These are phyloP conservation scores for Aspergillus bertholletiae DNA, from an alignment of 495 filamentous ascomycete genomes.

Conservation along the genomic window DNA sequence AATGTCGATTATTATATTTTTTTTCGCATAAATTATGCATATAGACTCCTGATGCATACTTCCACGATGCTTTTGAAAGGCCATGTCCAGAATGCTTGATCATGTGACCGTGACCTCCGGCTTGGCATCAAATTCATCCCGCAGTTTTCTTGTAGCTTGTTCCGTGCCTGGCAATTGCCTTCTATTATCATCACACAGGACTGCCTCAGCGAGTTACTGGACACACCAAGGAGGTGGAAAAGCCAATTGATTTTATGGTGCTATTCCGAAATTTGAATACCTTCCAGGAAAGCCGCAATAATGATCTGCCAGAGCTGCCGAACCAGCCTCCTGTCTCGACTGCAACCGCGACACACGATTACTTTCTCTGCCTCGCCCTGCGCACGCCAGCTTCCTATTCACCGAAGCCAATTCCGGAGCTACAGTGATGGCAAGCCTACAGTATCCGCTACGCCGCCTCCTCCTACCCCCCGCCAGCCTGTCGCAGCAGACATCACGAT, in stretches of 20 bases:
- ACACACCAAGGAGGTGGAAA: background rate
- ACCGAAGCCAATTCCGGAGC: constrained; percentile 33
- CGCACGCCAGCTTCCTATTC: constrained; percentile 25
- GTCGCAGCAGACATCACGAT: constrained; percentile 31
- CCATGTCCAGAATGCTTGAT: background rate
- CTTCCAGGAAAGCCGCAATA: constrained; percentile 3
- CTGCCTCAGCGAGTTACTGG: background rate
- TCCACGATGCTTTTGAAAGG: background rate
- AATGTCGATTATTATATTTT: too few relatives aligned
- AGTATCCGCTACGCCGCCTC: constrained; percentile 48
- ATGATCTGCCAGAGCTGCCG: constrained; percentile 52
- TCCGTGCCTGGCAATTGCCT: constrained; percentile 12
- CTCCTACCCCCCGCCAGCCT: constrained; percentile 48
- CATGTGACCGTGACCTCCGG: constrained; percentile 36
- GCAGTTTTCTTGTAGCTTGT: constrained; percentile 32
- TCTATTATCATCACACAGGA: constrained; percentile 5
- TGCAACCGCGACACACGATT: constrained; percentile 29
- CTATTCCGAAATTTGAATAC: background rate
- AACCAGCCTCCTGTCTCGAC: constrained; percentile 37
- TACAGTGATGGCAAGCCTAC: constrained; percentile 41
- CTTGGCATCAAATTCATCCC: constrained; percentile 44
- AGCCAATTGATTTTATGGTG: background rate
- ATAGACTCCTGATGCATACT: background rate
- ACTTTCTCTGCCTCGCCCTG: constrained; percentile 28
- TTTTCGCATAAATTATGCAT: background rate